Conservation (phyloP, 148 eudicot genomes). For the Dysphania ambrosioides region DNA sequence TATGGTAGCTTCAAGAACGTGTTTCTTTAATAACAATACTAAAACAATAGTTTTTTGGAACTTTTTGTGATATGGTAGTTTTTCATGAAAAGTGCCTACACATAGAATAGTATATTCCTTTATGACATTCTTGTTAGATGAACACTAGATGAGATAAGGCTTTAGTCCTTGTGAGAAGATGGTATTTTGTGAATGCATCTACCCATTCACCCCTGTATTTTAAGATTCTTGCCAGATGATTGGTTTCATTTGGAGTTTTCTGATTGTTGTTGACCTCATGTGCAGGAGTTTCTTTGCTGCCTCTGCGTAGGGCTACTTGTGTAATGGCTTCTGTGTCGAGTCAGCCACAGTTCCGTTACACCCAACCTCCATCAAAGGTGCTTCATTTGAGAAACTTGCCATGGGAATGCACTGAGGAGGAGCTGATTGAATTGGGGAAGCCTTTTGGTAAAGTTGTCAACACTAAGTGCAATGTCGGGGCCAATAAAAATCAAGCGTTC, state of each 20-base stretch:
- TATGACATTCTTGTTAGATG: no score
- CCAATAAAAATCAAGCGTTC: conserved; percentile 94
- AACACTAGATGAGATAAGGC: no score
- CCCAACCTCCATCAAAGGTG: conserved; percentile 97
- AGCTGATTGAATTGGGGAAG: conserved; percentile 83
- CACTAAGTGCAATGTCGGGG: conserved; percentile 99
- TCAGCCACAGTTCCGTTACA: conserved; percentile 97
- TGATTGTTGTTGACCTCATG: background rate
- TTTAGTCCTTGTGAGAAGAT: no score
- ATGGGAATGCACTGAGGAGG: conserved; percentile 97
- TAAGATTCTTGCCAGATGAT: no score
- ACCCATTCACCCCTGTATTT: no score
- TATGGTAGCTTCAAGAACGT: no score
- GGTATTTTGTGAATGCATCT: no score
- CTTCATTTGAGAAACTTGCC: conserved; percentile 97
- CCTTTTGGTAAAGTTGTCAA: conserved; percentile 96
- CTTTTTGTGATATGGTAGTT: no score
- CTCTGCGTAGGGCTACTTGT: conserved; percentile 16
- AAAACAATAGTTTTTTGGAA: no score
- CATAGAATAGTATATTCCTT: no score
- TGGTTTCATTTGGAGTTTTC: background rate
- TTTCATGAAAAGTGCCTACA: no score
- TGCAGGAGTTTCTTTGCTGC: conserved; percentile 16
- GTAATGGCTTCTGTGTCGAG: conserved; percentile 90
- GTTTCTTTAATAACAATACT: no score